Evolutionary conservation across 768 basidiomycete species (phyloP).

Genomic region (Mycena chlorophos): DNA sequence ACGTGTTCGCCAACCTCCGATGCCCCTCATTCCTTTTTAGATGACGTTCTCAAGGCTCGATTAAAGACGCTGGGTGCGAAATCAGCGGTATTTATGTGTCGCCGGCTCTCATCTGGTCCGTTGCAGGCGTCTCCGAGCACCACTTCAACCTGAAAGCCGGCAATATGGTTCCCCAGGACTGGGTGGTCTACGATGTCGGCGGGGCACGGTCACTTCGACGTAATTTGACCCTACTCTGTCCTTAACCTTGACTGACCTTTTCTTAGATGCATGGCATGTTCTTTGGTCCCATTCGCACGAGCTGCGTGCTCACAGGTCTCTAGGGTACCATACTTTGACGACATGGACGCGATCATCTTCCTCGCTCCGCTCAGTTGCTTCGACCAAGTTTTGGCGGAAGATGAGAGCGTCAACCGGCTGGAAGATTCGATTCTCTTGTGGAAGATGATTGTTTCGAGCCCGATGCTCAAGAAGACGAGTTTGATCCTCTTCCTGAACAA

Average conservation of each 20-base stretch:
- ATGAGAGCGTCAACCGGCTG: slow-evolving; percentile 19
- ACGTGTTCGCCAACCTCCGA: not conserved
- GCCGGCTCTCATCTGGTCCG: not conserved
- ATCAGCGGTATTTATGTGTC: not conserved
- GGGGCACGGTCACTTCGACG: slow-evolving; percentile 51
- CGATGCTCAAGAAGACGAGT: slow-evolving; percentile 45
- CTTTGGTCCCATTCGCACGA: slow-evolving; percentile 2
- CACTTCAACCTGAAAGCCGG: slow-evolving; percentile 48
- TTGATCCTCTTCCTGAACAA: slow-evolving; percentile 52
- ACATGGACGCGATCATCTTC: slow-evolving; percentile 32
- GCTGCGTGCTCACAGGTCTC: slow-evolving; percentile 31
- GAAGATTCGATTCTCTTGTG: slow-evolving; percentile 50
- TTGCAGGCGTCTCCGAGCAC: slow-evolving; percentile 56
- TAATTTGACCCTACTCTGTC: not conserved
- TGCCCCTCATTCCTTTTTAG: slow-evolving; percentile 25
- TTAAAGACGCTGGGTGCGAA: slow-evolving; percentile 41
- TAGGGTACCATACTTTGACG: slow-evolving; percentile 48
- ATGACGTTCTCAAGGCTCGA: slow-evolving; percentile 56
- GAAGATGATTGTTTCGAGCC: slow-evolving; percentile 47
- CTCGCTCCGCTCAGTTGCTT: slow-evolving; percentile 53
- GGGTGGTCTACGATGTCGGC: slow-evolving; percentile 50
- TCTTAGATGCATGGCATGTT: slow-evolving; percentile 36
- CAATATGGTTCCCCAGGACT: slow-evolving; percentile 26
- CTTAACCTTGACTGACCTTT: slow-evolving; percentile 1
- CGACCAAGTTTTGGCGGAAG: slow-evolving; percentile 44